Percentiles rank a stretch among this genome's conserved stretches.
Evolutionary conservation across 2,329 filamentous ascomycete species (phyloP).

Genomic region (Fusarium sp.): DNA sequence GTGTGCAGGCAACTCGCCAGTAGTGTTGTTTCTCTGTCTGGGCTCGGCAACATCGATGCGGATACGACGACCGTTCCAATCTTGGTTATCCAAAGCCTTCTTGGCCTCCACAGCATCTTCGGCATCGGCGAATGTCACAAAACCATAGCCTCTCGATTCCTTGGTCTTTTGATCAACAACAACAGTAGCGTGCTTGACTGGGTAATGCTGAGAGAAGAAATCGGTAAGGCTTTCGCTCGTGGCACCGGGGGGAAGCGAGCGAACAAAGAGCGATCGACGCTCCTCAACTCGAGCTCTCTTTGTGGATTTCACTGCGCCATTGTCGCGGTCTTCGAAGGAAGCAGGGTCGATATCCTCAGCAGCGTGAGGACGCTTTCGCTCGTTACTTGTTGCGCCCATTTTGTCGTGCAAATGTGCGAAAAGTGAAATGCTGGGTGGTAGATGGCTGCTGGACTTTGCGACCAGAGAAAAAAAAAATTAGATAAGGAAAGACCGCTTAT

Average conservation of each 20-base stretch:
- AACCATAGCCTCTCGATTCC: constrained; percentile 90
- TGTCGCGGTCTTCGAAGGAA: constrained; percentile 51
- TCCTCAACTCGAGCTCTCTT: constrained; percentile 72
- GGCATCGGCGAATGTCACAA: constrained; percentile 94
- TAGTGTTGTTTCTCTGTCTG: constrained; percentile 74
- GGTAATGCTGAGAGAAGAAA: constrained; percentile 93
- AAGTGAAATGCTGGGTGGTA: constrained; percentile 11
- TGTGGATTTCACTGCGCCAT: constrained; percentile 50
- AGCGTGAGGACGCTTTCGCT: constrained; percentile 54
- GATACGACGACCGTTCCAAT: constrained; percentile 83
- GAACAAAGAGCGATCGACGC: constrained; percentile 86
- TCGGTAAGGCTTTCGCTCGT: constrained; percentile 87
- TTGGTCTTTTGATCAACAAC: constrained; percentile 89
- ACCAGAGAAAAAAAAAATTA: constrained; percentile 31
- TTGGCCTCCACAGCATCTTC: constrained; percentile 88
- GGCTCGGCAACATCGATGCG: constrained; percentile 89
- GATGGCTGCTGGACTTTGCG: constrained; percentile 18
- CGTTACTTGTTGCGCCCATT: constrained; percentile 50
- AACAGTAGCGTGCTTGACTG: constrained; percentile 95
- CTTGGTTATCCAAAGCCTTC: constrained; percentile 81
- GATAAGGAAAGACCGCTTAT: constrained; percentile 27
- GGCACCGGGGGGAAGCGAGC: constrained; percentile 80
- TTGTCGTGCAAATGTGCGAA: constrained; percentile 14
- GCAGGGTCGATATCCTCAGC: constrained; percentile 50
- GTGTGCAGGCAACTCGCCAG: constrained; percentile 57